Percentiles rank a stretch among this genome's conserved stretches.
These are phyloP conservation scores for Aspergillus quadrilineatus DNA, from an alignment of 2,329 filamentous ascomycete species.

Conservation along the genomic window DNA sequence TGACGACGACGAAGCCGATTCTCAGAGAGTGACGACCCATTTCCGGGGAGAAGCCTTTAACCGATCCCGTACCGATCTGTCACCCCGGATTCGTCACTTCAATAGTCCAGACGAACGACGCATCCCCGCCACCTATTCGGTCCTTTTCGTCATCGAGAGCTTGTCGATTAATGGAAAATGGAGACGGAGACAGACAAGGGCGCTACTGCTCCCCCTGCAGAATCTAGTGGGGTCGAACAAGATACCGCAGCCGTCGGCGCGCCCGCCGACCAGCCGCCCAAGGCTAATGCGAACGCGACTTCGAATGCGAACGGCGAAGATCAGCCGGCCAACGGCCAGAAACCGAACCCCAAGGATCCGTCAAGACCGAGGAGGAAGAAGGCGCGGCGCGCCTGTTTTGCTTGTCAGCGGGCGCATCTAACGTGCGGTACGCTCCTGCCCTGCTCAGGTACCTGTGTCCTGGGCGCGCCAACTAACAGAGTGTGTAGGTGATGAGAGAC, in stretches of 20 bases:
- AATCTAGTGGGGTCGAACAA: slow-evolving; percentile 39
- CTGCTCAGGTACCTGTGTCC: slow-evolving; percentile 11
- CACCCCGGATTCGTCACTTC: slow-evolving; percentile 3
- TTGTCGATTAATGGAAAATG: slow-evolving; percentile 30
- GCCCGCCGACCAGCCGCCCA: slow-evolving; percentile 36
- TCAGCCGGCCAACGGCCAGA: slow-evolving; percentile 63
- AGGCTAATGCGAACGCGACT: neutral
- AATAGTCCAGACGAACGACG: neutral
- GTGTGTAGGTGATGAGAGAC: slow-evolving; percentile 80
- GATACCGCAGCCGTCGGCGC: slow-evolving; percentile 39
- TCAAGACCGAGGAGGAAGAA: slow-evolving; percentile 89
- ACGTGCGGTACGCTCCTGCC: slow-evolving; percentile 78
- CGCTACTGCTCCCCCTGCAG: slow-evolving; percentile 36
- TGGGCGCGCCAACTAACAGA: slow-evolving; percentile 27
- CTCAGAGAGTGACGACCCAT: slow-evolving; percentile 7
- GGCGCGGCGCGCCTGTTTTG: slow-evolving; percentile 90
- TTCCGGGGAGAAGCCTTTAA: slow-evolving; percentile 8
- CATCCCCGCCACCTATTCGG: neutral
- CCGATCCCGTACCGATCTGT: slow-evolving; percentile 4
- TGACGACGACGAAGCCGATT: slow-evolving; percentile 8
- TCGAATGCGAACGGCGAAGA: slow-evolving; percentile 42
- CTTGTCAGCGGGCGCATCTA: slow-evolving; percentile 93
- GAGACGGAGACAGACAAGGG: slow-evolving; percentile 36
- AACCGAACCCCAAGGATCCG: slow-evolving; percentile 76
- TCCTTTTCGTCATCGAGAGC: neutral